Percentiles rank a stretch among this genome's conserved stretches.
Evolutionary conservation across 73 alveolate species (phyloP).

Genomic region (Symbiodinium pilosum): DNA sequence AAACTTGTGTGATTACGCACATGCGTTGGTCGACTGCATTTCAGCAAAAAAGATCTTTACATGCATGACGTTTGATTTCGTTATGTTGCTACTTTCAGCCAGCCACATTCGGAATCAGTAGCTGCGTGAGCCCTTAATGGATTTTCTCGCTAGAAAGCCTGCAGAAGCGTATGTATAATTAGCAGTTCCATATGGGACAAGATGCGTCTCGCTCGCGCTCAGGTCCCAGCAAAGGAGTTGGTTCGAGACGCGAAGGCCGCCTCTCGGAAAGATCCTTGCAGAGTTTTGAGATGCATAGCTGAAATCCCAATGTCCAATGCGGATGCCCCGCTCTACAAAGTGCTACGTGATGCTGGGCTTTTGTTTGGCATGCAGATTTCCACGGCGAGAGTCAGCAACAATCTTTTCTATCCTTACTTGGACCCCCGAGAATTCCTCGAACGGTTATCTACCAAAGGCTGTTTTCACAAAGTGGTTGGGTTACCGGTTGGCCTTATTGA

Average conservation of each 20-base stretch:
- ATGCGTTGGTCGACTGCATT: too few species aligned
- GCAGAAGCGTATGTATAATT: background rate
- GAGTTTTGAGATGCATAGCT: slow-evolving; percentile 25
- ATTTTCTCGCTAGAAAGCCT: background rate
- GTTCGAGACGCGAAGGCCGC: slow-evolving; percentile 41
- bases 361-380: background rate
- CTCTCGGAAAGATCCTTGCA: slow-evolving; percentile 13
- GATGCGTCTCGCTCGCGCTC: too few species aligned
- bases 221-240: slow-evolving; percentile 56
- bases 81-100: too few species aligned
- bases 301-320: background rate
- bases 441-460: background rate
- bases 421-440: background rate
- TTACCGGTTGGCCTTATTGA: background rate
- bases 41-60: too few species aligned
- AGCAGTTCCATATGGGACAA: too few species aligned
- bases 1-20: background rate
- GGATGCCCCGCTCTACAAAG: background rate
- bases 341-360: background rate
- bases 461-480: slow-evolving; percentile 2
- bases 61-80: too few species aligned
- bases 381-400: background rate
- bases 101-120: too few species aligned
- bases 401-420: background rate
- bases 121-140: background rate